Base-by-base conservation (phyloP, 1,284 basidiomycete species). In the Ganoderma lucidum region DNA sequence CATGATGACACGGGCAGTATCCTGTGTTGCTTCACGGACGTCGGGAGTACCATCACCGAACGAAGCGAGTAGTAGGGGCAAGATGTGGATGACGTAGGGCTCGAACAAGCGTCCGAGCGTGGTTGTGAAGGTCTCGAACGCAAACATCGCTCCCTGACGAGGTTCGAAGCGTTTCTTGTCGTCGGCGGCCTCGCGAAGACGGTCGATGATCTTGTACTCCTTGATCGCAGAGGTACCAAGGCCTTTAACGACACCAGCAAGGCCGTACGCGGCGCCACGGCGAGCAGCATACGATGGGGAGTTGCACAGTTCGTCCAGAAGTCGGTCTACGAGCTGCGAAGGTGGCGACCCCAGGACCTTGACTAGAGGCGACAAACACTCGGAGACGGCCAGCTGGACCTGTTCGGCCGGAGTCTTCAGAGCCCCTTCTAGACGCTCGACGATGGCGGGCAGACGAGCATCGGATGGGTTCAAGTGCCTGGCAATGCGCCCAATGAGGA, bases 381-480 rank as follows among this genome's bases (percentile, higher is more conserved):
- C 98, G 0, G 97, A 95, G 0, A 99, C 96, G 0, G 98, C 97
- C 64, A 96, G 93, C 80, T 99, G 97, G 0, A 99, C 98, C 75
- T 97, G 92, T 80, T 99, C 98, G 0, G 96, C 92, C 0, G 98
- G 98, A 0, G 97, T 99, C 81, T 94, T 94, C 72, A 99, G 86
- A 0, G 97, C 96, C 32, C 95, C 94, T 6, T 98, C 89, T 28
- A 99, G 85, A n/a, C 96, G 87, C 71, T 96, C 92, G 10, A 99
- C 93, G 70, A 99, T 95, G n/a, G 83, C 81, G 0, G 94, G 92
- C 59, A 98, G 89, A 1, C 96, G 90, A 15, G 84, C 71, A 79
- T 98, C 96, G 1, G 87, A 87, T 6, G 90, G 81, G 55, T 94
- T 90, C 44, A 99, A 86, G 81, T 99, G 97, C 28, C 94, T 87